A percentile compares a stretch with the other conserved stretches of the same genome.
Conservation (phyloP, 2,329 filamentous ascomycete genomes). For the Paramyrothecium roridum region DNA sequence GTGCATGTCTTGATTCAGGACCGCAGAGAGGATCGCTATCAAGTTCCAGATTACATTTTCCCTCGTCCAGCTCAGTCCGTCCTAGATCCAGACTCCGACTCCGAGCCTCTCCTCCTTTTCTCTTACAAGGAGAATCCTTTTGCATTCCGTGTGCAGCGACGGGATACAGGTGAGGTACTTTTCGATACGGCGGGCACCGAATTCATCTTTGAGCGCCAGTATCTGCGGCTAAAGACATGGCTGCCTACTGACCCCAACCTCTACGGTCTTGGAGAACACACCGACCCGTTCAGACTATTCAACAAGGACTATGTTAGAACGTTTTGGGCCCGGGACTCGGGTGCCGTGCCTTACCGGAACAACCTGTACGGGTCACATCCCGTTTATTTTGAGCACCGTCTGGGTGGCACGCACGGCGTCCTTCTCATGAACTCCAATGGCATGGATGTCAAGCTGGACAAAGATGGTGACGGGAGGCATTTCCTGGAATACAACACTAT, state of each 20-base stretch:
- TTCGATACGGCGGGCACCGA: constrained; percentile 65
- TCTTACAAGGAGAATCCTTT: constrained; percentile 46
- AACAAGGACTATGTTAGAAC: constrained; percentile 54
- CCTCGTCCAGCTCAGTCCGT: constrained; percentile 47
- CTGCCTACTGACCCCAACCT: constrained; percentile 65
- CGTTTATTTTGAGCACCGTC: constrained; percentile 68
- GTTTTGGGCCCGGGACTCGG: constrained; percentile 1
- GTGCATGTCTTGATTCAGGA: constrained; percentile 73
- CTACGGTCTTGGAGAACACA: constrained; percentile 75
- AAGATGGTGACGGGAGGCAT: constrained; percentile 36
- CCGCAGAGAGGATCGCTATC: constrained; percentile 61
- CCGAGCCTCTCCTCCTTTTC: constrained; percentile 13
- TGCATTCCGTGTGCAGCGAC: constrained; percentile 54
- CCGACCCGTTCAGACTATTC: constrained; percentile 62
- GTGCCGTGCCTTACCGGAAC: not conserved
- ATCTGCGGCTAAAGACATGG: constrained; percentile 64
- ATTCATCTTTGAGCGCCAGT: constrained; percentile 72
- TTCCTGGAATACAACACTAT: constrained; percentile 76
- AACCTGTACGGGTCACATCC: constrained; percentile 73
- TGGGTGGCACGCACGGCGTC: constrained; percentile 55
- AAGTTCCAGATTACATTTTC: constrained; percentile 64
- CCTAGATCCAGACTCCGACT: constrained; percentile 37
- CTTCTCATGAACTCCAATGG: constrained; percentile 69
- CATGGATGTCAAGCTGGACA: constrained; percentile 72
- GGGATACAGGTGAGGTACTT: constrained; percentile 38